Base-by-base conservation (phyloP, 2,329 filamentous ascomycete genomes). In the Massarina eburnea region DNA sequence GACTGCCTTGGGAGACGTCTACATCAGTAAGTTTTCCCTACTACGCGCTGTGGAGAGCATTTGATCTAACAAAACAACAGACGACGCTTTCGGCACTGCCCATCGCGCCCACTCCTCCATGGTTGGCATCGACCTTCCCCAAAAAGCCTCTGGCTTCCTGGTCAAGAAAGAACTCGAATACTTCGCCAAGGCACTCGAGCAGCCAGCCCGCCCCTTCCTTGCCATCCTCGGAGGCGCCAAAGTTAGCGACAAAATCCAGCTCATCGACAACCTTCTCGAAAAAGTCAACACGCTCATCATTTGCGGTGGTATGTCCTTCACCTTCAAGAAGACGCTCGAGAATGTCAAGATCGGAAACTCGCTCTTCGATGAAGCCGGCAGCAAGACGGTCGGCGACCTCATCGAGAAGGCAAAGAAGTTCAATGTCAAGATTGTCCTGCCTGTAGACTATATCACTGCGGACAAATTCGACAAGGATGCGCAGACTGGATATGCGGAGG, bases 91-190 rank as follows among this genome's bases (percentile, higher is more conserved):
- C 72, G 94, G 94, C 74, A 99, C 94, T 52, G 94, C 94, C 51
- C 94, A 99, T 81, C 90, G 94, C 73, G 94, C 89, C 39, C 94
- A 99, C 84, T 96, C 91, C 74, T 97, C 92, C 73, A 99, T 99
- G 94, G 94, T 99, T 65, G 94, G 94, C 67, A 82, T 96, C 55
- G 85, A 96, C 59, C 86, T 99, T 39, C 91, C 92, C 61, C 90
- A 97, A 74, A 96, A 96, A 81, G 94, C 94, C 8, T 89, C 92
- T 46, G 94, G 94, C 54, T 99, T 96, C 85, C 85, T 99, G 67
- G 91, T 99, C 81, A 99, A 99, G 88, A 99, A 97, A 82, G 94
- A 99, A 77, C 88, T 99, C 54, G 94, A 99, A 71, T 99, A 99
- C 85, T 99, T 99, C 71, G 94, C 94, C 57, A 84, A 96, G 80